Conservation (phyloP, 139 green algal species). For the Haematococcus lacustris region DNA sequence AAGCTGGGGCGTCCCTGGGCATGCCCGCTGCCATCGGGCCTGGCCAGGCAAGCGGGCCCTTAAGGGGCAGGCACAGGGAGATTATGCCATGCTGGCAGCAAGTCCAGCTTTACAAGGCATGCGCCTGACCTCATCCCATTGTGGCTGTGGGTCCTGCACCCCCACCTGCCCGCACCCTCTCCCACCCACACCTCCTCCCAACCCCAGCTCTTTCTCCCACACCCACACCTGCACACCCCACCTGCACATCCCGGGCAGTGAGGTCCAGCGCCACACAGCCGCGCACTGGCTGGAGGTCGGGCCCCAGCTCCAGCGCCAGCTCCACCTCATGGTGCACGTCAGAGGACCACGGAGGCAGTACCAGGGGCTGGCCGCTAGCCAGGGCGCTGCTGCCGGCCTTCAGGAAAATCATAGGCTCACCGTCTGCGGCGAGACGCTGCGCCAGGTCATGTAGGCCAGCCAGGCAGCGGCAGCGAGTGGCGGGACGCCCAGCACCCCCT, state of each 20-base stretch:
- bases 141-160: neutral
- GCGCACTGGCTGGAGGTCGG: conserved; percentile 13
- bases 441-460: too few relatives aligned
- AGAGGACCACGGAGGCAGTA: conserved; percentile 7
- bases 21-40: too few relatives aligned
- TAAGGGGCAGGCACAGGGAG: neutral
- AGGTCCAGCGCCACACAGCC: conserved; percentile 25
- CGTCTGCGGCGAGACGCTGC: too few relatives aligned
- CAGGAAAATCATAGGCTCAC: too few relatives aligned
- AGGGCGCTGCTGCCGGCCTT: too few relatives aligned
- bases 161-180: neutral
- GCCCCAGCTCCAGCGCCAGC: conserved; percentile 26
- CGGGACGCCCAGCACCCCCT: too few relatives aligned
- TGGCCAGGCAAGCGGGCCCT: too few relatives aligned
- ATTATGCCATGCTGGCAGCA: neutral
- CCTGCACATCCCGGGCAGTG: conserved; percentile 29
- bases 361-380: too few relatives aligned
- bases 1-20: too few relatives aligned
- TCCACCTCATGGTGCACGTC: conserved; percentile 31
- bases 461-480: too few relatives aligned
- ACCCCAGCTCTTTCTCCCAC: too few relatives aligned
- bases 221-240: too few relatives aligned
- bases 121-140: neutral
- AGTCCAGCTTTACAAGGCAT: conserved; percentile 1
- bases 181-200: neutral